phyloP scores from a whole-genome alignment of 345 rosid genomes.

The Aquilaria sinensis region DNA sequence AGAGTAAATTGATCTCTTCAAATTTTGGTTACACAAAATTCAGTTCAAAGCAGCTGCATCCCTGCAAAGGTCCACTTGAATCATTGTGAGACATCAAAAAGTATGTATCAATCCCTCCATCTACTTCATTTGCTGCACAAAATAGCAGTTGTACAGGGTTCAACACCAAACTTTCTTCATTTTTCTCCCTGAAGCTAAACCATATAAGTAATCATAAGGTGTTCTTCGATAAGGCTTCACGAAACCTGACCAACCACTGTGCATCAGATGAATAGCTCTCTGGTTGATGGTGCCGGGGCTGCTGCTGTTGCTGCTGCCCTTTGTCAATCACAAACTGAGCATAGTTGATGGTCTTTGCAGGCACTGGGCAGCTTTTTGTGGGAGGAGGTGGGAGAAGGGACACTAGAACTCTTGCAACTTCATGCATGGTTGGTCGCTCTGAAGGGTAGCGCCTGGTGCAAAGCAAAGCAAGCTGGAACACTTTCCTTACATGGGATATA shows the following conservation, averaged over 20 bases:
- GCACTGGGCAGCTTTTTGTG: slow-evolving; percentile 22
- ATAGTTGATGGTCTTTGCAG: slow-evolving; percentile 37
- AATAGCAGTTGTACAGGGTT: background rate
- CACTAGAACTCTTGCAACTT: slow-evolving; percentile 63
- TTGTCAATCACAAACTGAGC: slow-evolving; percentile 38
- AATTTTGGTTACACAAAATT: no score
- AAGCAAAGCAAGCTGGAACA: slow-evolving; percentile 69
- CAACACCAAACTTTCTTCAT: background rate
- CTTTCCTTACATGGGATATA: slow-evolving; percentile 51
- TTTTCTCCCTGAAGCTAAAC: background rate
- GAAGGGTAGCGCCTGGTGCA: slow-evolving; percentile 70
- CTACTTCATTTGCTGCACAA: background rate
- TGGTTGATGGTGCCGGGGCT: slow-evolving; percentile 17
- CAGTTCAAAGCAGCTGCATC: no score
- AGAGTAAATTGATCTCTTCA: no score
- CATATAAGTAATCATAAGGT: slow-evolving; percentile 26
- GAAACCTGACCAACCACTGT: slow-evolving; percentile 64
- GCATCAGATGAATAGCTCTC: slow-evolving; percentile 50
- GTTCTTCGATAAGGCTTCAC: slow-evolving; percentile 64
- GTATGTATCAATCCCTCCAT: no score
- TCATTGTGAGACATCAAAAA: no score
- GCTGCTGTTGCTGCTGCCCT: slow-evolving; percentile 25
- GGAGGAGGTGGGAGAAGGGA: slow-evolving; percentile 57
- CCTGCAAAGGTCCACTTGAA: no score
- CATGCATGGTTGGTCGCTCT: slow-evolving; percentile 90